These are phyloP conservation scores for Rhizopus stolonifer DNA, from an alignment of 371 early-diverging fungal species.

Conservation along the genomic window DNA sequence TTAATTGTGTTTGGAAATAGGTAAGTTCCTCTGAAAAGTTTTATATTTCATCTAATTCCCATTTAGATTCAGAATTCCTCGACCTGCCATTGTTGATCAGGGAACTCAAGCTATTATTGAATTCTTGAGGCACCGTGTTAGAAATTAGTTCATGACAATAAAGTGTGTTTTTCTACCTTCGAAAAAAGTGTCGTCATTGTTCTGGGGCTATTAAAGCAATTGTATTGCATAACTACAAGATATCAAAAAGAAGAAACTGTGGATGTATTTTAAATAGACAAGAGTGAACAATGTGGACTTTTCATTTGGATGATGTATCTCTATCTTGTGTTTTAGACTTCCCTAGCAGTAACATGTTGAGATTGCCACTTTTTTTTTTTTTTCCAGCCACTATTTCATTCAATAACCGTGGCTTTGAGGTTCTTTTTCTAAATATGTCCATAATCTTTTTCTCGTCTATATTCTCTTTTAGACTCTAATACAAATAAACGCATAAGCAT, in stretches of 20 bases:
- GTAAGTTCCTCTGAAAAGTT: constrained; percentile 19
- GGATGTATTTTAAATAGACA: not conserved
- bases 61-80: constrained; percentile 62
- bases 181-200: not conserved
- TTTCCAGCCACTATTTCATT: not conserved
- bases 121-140: constrained; percentile 40
- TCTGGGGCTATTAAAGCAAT: not conserved
- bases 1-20: constrained; percentile 62
- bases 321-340: too few relatives aligned
- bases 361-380: too few relatives aligned
- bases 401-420: not conserved
- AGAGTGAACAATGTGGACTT: too few relatives aligned
- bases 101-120: constrained; percentile 63
- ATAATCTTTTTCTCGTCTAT: not conserved
- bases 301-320: too few relatives aligned
- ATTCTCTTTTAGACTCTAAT: too few relatives aligned
- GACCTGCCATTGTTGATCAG: constrained; percentile 60
- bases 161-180: too few relatives aligned
- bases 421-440: not conserved
- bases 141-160: not conserved
- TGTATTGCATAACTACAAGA: not conserved
- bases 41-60: not conserved
- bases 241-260: too few relatives aligned
- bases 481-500: too few relatives aligned
- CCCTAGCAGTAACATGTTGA: too few relatives aligned